Evolutionary conservation across 371 early-diverging fungal species (phyloP).

Genomic region (Gilbertella persicaria): DNA sequence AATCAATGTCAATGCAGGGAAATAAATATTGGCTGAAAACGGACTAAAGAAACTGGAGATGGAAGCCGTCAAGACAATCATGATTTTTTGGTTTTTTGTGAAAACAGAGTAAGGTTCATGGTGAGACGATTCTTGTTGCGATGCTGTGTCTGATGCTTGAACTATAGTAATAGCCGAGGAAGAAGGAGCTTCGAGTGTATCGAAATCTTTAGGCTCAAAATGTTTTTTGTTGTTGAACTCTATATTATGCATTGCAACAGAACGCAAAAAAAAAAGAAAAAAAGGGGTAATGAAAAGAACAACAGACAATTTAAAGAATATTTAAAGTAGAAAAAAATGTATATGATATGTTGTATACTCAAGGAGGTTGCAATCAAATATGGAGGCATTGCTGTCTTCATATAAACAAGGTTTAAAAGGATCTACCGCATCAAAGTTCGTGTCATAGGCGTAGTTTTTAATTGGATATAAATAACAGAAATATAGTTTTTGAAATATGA

Average conservation of each 20-base stretch:
- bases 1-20: slow-evolving; percentile 2
- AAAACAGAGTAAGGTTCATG: slow-evolving; percentile 6
- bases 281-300: background rate
- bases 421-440: no score
- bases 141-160: background rate
- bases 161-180: background rate
- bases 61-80: slow-evolving; percentile 1
- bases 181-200: background rate
- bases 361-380: background rate
- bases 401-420: no score
- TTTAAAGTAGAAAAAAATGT: background rate
- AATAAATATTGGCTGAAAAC: slow-evolving; percentile 12
- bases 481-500: no score
- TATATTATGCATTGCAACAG: background rate
- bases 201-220: background rate
- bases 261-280: background rate
- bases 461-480: no score
- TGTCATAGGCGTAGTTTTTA: no score
- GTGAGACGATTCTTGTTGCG: background rate
- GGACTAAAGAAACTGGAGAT: slow-evolving; percentile 5
- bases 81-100: background rate
- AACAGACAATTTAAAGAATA: background rate
- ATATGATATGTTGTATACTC: background rate
- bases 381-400: background rate
- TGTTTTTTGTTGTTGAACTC: background rate